These are phyloP conservation scores for Hamamelis virginiana DNA, from an alignment of 164 flowering plant genomes.

Conservation along the genomic window DNA sequence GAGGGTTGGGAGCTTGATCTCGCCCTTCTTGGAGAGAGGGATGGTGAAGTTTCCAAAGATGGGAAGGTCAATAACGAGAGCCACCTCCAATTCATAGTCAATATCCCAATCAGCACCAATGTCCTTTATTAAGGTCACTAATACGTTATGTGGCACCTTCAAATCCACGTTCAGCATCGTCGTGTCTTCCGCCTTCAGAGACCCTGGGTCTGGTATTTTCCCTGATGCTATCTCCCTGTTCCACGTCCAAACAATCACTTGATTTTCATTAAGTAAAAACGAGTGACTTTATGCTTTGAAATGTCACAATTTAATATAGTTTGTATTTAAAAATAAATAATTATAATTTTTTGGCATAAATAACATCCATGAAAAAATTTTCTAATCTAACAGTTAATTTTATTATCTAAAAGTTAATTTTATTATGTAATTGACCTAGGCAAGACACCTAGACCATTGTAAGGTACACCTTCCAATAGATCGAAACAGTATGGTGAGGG, in stretches of 20 bases:
- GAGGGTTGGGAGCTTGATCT: slow-evolving; percentile 31
- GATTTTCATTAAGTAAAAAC: too few species aligned
- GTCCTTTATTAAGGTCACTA: slow-evolving; percentile 23
- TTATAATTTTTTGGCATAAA: too few species aligned
- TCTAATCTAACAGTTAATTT: too few species aligned
- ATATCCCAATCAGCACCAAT: slow-evolving; percentile 30
- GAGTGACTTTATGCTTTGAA: too few species aligned
- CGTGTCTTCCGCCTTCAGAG: slow-evolving; percentile 11
- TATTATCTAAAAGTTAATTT: too few species aligned
- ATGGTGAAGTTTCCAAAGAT: slow-evolving; percentile 23
- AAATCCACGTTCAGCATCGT: slow-evolving; percentile 20
- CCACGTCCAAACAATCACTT: neutral
- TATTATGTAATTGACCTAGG: too few species aligned
- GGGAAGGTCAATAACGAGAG: slow-evolving; percentile 24
- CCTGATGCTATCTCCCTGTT: slow-evolving; percentile 21
- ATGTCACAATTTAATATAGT: too few species aligned
- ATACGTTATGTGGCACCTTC: slow-evolving; percentile 21
- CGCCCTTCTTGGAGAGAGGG: slow-evolving; percentile 23
- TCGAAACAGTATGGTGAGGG: too few species aligned
- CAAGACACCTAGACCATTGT: too few species aligned
- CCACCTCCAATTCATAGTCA: slow-evolving; percentile 21
- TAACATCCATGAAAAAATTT: too few species aligned
- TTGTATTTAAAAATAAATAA: too few species aligned
- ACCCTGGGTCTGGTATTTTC: slow-evolving; percentile 26
- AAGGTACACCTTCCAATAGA: too few species aligned